These are phyloP conservation scores for Raffaelea arxii DNA, from an alignment of 2,329 filamentous ascomycete species.

Conservation along the genomic window DNA sequence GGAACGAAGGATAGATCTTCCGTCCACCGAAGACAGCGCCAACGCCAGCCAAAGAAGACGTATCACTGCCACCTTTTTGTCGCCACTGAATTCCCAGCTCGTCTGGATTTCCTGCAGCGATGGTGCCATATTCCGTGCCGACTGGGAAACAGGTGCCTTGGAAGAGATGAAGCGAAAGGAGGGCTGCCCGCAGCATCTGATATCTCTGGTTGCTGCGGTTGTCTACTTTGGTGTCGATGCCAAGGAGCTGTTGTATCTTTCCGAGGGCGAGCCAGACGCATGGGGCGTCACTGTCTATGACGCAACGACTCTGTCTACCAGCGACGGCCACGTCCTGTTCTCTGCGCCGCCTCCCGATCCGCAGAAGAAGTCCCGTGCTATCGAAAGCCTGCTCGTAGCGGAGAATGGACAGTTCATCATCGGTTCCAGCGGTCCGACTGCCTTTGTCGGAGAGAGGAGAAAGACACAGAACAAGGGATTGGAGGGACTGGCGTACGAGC, in stretches of 20 bases:
- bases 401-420: slow-evolving; percentile 49
- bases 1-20: slow-evolving; percentile 57
- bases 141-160: slow-evolving; percentile 42
- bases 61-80: slow-evolving; percentile 30
- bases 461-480: slow-evolving; percentile 23
- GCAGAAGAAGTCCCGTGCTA: slow-evolving; percentile 23
- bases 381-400: slow-evolving; percentile 36
- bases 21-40: slow-evolving; percentile 17
- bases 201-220: slow-evolving; percentile 33
- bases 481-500: slow-evolving; percentile 41
- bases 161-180: slow-evolving; percentile 29
- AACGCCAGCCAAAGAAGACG: slow-evolving; percentile 12
- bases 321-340: slow-evolving; percentile 8
- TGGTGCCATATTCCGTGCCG: slow-evolving; percentile 45
- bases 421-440: slow-evolving; percentile 38
- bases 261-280: slow-evolving; percentile 27
- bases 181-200: slow-evolving; percentile 28
- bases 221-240: slow-evolving; percentile 23
- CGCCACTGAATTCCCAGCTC: slow-evolving; percentile 31
- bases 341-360: slow-evolving; percentile 1
- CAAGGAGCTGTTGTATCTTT: slow-evolving; percentile 37
- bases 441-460: slow-evolving; percentile 51
- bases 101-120: slow-evolving; percentile 53
- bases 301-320: slow-evolving; percentile 3
- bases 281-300: slow-evolving; percentile 38